A percentile compares a stretch with the other conserved stretches of the same genome.
Evolutionary conservation across 805 yeast genomes (phyloP).

Genomic region (Lipomyces yamadae): DNA sequence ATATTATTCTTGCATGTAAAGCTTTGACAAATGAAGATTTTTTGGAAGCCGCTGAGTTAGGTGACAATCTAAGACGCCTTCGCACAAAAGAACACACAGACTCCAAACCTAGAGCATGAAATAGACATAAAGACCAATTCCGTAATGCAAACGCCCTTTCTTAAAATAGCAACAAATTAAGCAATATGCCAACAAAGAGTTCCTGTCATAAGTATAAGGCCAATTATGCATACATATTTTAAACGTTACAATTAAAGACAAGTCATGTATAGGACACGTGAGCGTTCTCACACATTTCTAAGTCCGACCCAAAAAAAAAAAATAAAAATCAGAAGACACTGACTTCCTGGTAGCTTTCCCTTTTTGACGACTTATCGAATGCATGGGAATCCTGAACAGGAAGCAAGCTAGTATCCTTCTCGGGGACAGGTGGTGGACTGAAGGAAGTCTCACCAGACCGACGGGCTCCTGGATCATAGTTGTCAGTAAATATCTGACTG

Average conservation of each 20-base stretch:
- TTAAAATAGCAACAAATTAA: background rate
- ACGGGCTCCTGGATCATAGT: background rate
- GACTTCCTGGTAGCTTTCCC: conserved; percentile 28
- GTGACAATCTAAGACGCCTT: background rate
- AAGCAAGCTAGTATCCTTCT: conserved; percentile 17
- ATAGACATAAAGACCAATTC: background rate
- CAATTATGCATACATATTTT: background rate
- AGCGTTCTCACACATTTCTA: background rate
- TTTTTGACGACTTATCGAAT: conserved; percentile 11
- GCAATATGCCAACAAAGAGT: background rate
- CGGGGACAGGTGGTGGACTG: background rate
- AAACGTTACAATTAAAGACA: background rate
- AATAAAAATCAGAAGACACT: conserved; percentile 20
- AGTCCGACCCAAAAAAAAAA: background rate
- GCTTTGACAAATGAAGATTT: background rate
- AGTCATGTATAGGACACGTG: no score
- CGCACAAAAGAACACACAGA: background rate
- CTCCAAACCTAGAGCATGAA: background rate
- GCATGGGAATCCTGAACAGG: background rate
- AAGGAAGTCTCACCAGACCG: background rate
- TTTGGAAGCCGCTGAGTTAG: background rate
- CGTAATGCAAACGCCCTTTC: background rate
- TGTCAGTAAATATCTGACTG: conserved; percentile 40
- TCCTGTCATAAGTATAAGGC: background rate
- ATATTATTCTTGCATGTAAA: background rate